A percentile compares a stretch with the other conserved stretches of the same genome.
Evolutionary conservation across 108 stramenopile species (phyloP).

Genomic region (Chaetoceros tenuissimus): DNA sequence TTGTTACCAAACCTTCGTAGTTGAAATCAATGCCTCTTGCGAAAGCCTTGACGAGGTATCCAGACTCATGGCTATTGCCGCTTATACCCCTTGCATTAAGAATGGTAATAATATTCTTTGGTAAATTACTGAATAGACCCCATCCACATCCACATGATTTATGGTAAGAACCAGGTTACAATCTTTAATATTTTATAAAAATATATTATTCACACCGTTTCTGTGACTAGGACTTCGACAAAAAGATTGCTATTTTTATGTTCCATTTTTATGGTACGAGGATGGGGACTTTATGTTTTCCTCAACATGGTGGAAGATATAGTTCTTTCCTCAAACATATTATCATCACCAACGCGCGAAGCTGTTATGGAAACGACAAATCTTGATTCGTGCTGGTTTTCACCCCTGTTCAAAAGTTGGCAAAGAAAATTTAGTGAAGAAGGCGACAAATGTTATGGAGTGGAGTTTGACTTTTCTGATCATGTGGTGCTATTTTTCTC

Average conservation of each 20-base stretch:
- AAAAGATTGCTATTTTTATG: not conserved
- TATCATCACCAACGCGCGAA: too few species aligned
- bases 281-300: not conserved
- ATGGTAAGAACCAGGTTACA: not conserved
- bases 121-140: not conserved
- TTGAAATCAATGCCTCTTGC: not conserved
- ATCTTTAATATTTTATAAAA: too few species aligned
- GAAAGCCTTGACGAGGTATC: not conserved
- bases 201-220: too few species aligned
- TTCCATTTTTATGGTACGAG: not conserved
- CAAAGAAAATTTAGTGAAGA: too few species aligned
- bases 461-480: slow-evolving; percentile 78
- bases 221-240: too few species aligned
- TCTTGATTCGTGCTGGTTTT: too few species aligned
- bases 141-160: not conserved
- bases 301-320: not conserved
- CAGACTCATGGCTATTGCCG: not conserved
- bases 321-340: too few species aligned
- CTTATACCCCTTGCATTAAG: not conserved
- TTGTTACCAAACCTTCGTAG: too few species aligned
- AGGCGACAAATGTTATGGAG: slow-evolving; percentile 36
- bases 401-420: too few species aligned
- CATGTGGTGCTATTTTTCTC: slow-evolving; percentile 77
- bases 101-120: not conserved
- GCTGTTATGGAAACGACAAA: too few species aligned